These are phyloP conservation scores for Solanum tarijense DNA, from an alignment of 257 asterid species.

Conservation along the genomic window DNA sequence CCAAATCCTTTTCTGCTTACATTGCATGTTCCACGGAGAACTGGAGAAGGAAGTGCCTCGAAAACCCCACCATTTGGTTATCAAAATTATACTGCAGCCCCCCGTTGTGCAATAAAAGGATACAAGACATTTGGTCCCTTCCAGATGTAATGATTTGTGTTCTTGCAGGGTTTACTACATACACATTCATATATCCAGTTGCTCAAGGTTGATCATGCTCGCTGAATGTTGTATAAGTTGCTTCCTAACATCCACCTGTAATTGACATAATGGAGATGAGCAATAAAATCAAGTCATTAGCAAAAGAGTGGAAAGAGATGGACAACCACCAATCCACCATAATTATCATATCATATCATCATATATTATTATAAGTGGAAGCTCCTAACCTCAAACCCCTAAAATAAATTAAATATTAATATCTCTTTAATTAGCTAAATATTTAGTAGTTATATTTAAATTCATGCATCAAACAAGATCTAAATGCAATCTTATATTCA, in stretches of 20 bases:
- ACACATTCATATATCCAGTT: slow-evolving; percentile 53
- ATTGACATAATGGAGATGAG: neutral
- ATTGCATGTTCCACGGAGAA: neutral
- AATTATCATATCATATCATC: no score
- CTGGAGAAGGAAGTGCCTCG: neutral
- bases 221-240: slow-evolving; percentile 57
- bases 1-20: neutral
- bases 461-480: no score
- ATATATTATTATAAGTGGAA: no score
- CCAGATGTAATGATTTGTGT: neutral
- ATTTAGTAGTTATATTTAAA: no score
- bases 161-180: neutral
- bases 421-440: no score
- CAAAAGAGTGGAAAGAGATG: neutral
- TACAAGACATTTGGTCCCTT: neutral
- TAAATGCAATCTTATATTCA: no score
- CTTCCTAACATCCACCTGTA: slow-evolving; percentile 82
- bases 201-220: slow-evolving; percentile 43
- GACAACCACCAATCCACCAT: neutral
- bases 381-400: no score
- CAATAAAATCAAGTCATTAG: neutral
- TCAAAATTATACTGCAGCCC: neutral
- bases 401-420: no score
- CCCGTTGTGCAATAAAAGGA: neutral
- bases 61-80: neutral